Evolutionary conservation across 352 stramenopile species (phyloP), one percentile per base, ranked within the genome.

Genomic region (Phytophthora fragariaefolia): DNA sequence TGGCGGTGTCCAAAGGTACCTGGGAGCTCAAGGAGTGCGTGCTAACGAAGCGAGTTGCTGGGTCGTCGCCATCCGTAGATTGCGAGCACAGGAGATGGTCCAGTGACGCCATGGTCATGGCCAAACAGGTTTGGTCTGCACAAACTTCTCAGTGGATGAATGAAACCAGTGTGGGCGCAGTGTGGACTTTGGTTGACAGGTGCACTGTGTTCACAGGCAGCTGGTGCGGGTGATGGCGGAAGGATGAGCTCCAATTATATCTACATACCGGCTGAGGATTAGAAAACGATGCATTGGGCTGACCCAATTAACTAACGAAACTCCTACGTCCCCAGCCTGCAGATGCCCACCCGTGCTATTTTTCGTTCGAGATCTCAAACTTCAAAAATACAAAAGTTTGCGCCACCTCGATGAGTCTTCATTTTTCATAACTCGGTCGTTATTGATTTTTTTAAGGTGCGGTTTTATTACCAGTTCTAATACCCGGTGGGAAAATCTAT

Each of bases 81-180:
- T n/a, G n/a, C n/a, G n/a, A 17, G 26, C 53, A 66, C 3, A 76
- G 53, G 2, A 76, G 36, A 18, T 73, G 52, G 1, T 63, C 48
- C 17, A 73, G 46, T 4, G 63, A 69, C 48, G 63, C 12, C 69
- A 76, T 76, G 4, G 43, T 0, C 15, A 40, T 17, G 55, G 17
- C 17, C 18, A 7, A 40, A 45, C 42, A 6, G 42, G 49, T 18
- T 34, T 32, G 18, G 23, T 10, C 24, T 36, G 15, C 34, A 43
- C 34, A 17, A 43, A 43, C 34, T n/a, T n/a, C 34, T 43, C 6
- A 17, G 34, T 5, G 4, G 32, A 38, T 38, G 32, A 13, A 38
- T 17, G 32, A 15, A 38, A 38, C 13, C 17, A 43, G 34, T n/a
- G 18, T n/a, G 34, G 34, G 12, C 32, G 32, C 9, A n/a, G 9